Evolutionary conservation across 345 rosid species (phyloP), one percentile per base, ranked within the genome.

Genomic region (Cardamine resedifolia): DNA sequence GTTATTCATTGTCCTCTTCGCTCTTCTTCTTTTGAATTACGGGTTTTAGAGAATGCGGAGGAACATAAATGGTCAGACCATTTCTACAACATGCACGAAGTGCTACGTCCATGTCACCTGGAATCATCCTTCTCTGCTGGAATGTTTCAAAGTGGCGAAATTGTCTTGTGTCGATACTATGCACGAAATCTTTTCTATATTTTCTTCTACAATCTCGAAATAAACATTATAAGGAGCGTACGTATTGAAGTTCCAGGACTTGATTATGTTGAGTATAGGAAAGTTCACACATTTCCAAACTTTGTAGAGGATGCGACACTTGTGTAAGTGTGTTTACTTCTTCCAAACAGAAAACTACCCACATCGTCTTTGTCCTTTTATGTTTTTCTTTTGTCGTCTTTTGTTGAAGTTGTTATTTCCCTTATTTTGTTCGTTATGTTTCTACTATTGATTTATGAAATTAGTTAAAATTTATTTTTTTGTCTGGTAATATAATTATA

Each of bases 261-360:
- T 39, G 16, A 1, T 7, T 1, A 4, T 38, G 15, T 11, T 11
- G 0, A 12, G 15, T 38, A 11, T 39, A 4, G 44, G 1, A 39
- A 3, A 24, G 20, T 63, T 43, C 3, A 64, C 7, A 12, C 12
- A 18, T 45, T 27, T 47, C 1, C 55, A 18, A 63, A 47, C 27
- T 64, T 18, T 19, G 55, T 64, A 5, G 56, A 47, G 28, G 68
- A 64, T 28, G 12, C 28, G 18, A 64, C 3, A 23, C 68, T 64
- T 18, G 16, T 63, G 41, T 27, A 36, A 59, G 64, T 58, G 64
- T 58, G 64, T 58, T 20, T 34, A 12, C 10, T 34, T 34, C 28
- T 38, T 18, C 61, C 58, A 24, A 24, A 44, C 41, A 38, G 1
- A 11, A n/a, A n/a, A 12, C 16, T 4, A 39, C 16, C 2, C 4